Evolutionary conservation across 73 alveolate species (phyloP).

Genomic region (Stentor coeruleus): DNA sequence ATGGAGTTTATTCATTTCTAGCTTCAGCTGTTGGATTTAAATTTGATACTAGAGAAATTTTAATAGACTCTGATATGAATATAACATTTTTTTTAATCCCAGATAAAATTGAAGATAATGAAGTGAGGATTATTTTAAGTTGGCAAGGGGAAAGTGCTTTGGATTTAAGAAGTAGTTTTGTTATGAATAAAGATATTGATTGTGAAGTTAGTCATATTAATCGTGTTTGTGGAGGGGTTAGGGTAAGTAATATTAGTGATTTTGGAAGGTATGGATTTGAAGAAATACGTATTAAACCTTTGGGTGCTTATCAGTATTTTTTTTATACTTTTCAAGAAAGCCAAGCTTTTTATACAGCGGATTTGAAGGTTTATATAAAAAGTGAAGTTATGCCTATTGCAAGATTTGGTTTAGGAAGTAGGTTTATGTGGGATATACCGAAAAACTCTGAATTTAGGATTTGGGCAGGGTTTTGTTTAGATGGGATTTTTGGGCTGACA

Average conservation of each 20-base stretch:
- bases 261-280: background rate
- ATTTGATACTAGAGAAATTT: background rate
- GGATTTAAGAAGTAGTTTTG: background rate
- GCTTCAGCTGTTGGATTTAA: background rate
- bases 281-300: background rate
- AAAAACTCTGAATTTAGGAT: no score
- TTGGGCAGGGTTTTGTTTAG: constrained; percentile 4
- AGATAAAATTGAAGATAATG: background rate
- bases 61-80: background rate
- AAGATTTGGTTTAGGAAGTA: background rate
- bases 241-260: background rate
- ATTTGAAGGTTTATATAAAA: no score
- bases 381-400: background rate
- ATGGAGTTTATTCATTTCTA: background rate
- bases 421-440: background rate
- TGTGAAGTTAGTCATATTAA: background rate
- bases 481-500: background rate
- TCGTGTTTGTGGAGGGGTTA: background rate
- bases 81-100: background rate
- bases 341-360: background rate
- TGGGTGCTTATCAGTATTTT: background rate
- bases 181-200: background rate
- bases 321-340: background rate
- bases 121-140: no score
- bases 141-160: background rate